phyloP scores from a whole-genome alignment of 345 rosid species.

The Syzygium grande region DNA sequence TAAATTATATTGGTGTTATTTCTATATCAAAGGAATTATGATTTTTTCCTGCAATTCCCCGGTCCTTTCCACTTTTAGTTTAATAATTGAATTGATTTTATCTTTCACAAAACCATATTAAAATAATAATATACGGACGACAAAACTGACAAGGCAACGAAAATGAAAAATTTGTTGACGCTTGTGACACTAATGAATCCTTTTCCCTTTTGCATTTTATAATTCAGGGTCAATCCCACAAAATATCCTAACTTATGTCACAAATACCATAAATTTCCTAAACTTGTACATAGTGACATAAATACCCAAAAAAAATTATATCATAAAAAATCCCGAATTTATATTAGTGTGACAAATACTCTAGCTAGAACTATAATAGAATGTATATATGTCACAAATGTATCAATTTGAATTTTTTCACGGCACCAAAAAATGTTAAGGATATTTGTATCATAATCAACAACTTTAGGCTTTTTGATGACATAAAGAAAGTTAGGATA shows the following conservation, averaged over 20 bases:
- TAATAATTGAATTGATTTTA: background rate
- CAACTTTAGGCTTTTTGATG: background rate
- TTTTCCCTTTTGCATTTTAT: background rate
- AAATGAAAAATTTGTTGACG: background rate
- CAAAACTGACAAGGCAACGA: background rate
- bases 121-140: background rate
- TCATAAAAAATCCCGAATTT: rapidly evolving
- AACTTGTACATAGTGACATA: background rate
- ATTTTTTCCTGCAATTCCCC: background rate
- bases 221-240: background rate
- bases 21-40: background rate
- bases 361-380: rapidly evolving
- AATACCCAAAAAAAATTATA: background rate
- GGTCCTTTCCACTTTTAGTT: background rate
- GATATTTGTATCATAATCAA: background rate
- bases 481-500: background rate
- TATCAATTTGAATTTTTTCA: background rate
- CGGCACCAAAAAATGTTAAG: too few relatives aligned
- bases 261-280: background rate
- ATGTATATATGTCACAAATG: too few relatives aligned
- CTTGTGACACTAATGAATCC: background rate
- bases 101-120: background rate
- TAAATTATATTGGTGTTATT: background rate
- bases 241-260: too few relatives aligned
- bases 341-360: rapidly evolving